These are phyloP conservation scores for Yamadazyma triangularis DNA, from an alignment of 1,139 yeast genomes.

Conservation along the genomic window DNA sequence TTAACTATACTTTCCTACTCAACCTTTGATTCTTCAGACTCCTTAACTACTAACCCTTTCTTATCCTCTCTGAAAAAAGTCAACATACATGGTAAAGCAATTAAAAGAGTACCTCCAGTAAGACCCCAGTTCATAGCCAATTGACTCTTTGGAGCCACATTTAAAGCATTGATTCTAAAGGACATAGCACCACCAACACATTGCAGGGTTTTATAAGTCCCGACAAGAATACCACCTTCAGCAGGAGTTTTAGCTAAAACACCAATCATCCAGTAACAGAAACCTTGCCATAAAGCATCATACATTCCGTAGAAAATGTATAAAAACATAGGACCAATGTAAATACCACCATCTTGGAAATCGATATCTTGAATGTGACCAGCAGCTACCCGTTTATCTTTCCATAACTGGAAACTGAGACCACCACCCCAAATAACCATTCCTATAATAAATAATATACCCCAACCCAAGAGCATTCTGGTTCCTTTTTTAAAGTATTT, in stretches of 20 bases:
- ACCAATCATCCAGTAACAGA: conserved; percentile 54
- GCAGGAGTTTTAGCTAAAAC: conserved; percentile 53
- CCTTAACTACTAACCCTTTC: no score
- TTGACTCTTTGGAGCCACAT: conserved; percentile 1
- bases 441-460: conserved; percentile 33
- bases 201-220: conserved; percentile 59
- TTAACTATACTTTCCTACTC: no score
- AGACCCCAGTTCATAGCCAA: conserved; percentile 5
- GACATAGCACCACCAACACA: conserved; percentile 61
- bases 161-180: conserved; percentile 52
- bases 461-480: conserved; percentile 46
- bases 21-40: no score
- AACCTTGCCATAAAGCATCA: conserved; percentile 56
- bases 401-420: conserved; percentile 40
- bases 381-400: no score
- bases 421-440: conserved; percentile 61
- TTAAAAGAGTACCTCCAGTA: conserved; percentile 3
- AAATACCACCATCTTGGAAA: no score
- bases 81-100: conserved; percentile 3
- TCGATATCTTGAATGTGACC: conserved; percentile 38
- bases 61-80: neutral
- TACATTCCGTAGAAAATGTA: conserved; percentile 54
- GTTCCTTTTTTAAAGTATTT: conserved; percentile 31
- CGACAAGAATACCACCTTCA: conserved; percentile 52
- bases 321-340: conserved; percentile 58